Evolutionary conservation across 2,329 filamentous ascomycete species (phyloP), one percentile per base, ranked within the genome.

Genomic region (Proliferodiscus dingleyae): DNA sequence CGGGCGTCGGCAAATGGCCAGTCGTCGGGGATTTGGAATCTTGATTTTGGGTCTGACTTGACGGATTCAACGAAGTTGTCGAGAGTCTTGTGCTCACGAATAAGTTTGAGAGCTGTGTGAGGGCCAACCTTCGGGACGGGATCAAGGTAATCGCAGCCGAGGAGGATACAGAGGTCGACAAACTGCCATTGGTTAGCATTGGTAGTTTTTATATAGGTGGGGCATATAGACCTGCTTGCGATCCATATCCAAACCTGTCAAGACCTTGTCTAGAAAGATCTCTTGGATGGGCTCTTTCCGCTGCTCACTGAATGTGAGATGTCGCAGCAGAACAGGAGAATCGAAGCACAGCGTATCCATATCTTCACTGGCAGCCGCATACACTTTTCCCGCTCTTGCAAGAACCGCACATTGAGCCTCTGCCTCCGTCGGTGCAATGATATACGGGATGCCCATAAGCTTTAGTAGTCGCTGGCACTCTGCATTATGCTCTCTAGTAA

Each of bases 301-400:
- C 71, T 95, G 89, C 72, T 98, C 93, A 63, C 89, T 94, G 66
- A 96, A 97, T 2, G 93, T 98, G 53, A 98, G 77, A 68, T 98
- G 90, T 40, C 93, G 80, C 53, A 98, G 71, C 37, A 98, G 71
- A 48, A 98, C 90, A 0, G 93, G 93, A 41, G 90, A 78, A 61
- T 96, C 83, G 67, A 98, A 98, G 61, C 91, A 97, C 45, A 98
- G 72, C 0, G 93, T 98, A 64, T 98, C 93, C 93, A 98, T 98
- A 69, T 98, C 93, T 69, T 98, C 93, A 54, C 87, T 95, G 2
- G 93, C 93, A 16, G 93, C 93, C 3, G 90, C 93, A 65, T 94
- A 98, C 41, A 98, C 93, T 70, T 97, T 97, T 29, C 89, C 91
- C 4, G 87, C 90, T 50, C 85, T 77, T 1, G 93, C 93, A 51